Evolutionary conservation across 257 asterid species (phyloP), one percentile per base, ranked within the genome.

Genomic region (Capsicum chinense): DNA sequence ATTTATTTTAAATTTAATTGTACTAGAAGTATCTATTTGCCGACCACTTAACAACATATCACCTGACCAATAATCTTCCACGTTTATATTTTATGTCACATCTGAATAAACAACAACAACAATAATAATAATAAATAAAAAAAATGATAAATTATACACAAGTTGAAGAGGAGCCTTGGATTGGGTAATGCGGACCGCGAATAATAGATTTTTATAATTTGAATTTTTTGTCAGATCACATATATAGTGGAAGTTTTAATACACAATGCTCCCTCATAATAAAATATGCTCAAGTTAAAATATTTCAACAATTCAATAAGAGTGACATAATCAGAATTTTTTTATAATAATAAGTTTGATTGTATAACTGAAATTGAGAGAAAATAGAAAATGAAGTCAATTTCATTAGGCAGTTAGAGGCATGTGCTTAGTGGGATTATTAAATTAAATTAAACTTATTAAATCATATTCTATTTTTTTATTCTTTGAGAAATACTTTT

Each of bases 401-500:
- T 48, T 11, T 19, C 6, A 48, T 73, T 47, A n/a, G 79, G 35
- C 33, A 42, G 79, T 69, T 42, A 42, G 58, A 42, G 58, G n/a
- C 80, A 73, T 47, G 80, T 73, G 80, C 17, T 71, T 16, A 47
- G 80, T 73, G 80, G 59, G 19, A 74, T 47, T 39, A 39, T 39
- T 39, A 39, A 39, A 39, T 39, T 39, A 39, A 39, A 3, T 39
- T 73, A 52, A 39, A 39, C 44, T 39, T 73, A 52, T 74, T 33
- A 21, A 21, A 52, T 68, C 54, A 68, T 74, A 13, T 74, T 21
- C 6, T 74, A 7, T 48, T 48, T n/a, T 74, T 74, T 48, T 0
- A 48, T 74, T 76, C 14, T 13, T 52, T 52, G 81, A 52, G 8
- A 76, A 13, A 52, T 52, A 76, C 21, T 6, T 76, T 50, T 19